phyloP scores from a whole-genome alignment of 1,139 yeast genomes.

The Pneumocystis murina region DNA sequence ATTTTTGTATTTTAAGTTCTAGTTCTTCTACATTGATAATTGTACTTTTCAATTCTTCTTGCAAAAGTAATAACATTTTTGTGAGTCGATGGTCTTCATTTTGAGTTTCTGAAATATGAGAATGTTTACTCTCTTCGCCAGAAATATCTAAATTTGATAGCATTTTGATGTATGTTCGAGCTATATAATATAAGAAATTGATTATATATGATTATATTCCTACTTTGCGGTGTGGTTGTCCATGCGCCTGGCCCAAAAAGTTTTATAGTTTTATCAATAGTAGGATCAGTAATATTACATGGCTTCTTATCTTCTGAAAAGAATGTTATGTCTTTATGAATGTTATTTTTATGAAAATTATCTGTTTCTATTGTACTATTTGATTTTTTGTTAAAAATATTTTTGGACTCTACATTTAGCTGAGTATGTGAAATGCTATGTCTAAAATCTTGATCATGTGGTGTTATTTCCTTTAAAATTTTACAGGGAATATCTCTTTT shows the following conservation, averaged over 20 bases:
- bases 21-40: not conserved
- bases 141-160: not conserved
- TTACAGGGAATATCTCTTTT: not conserved
- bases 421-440: not conserved
- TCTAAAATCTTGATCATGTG: not conserved
- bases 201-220: not conserved
- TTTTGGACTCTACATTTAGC: not conserved
- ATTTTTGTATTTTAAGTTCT: not conserved
- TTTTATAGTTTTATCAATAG: not conserved
- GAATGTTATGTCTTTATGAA: not conserved
- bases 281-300: not conserved
- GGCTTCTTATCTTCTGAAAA: not conserved
- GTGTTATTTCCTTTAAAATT: not conserved
- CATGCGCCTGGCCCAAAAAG: not conserved
- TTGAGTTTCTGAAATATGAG: not conserved
- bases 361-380: not conserved
- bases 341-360: not conserved
- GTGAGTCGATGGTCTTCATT: not conserved
- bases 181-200: not conserved
- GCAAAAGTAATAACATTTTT: not conserved
- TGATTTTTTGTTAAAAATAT: not conserved
- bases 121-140: not conserved
- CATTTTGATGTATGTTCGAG: not conserved
- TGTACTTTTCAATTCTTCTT: not conserved
- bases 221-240: not conserved